Evolutionary conservation across 805 yeast genomes (phyloP).

Genomic region (Zygotorulaspora florentina): DNA sequence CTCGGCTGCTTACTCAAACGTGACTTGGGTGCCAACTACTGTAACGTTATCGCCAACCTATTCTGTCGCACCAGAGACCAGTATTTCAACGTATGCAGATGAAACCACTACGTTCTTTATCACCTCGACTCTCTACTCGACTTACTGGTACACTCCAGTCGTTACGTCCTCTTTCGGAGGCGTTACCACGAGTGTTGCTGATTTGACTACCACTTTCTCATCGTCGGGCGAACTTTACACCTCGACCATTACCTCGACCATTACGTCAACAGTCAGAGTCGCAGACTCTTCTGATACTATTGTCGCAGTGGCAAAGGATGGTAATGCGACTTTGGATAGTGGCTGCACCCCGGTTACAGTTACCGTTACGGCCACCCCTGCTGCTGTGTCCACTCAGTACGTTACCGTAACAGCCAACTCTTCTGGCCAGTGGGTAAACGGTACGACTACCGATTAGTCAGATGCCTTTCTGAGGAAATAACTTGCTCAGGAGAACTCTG

Average conservation of each 20-base stretch:
- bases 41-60: conserved; percentile 24
- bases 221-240: conserved; percentile 14
- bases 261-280: conserved; percentile 18
- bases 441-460: conserved; percentile 1
- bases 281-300: neutral
- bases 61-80: conserved; percentile 17
- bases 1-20: conserved; percentile 20
- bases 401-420: conserved; percentile 16
- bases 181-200: conserved; percentile 13
- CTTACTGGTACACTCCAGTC: conserved; percentile 20
- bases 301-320: neutral
- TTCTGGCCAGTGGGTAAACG: conserved; percentile 6
- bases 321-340: conserved; percentile 8
- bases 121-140: conserved; percentile 24
- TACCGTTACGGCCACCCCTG: conserved; percentile 11
- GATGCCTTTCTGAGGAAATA: neutral
- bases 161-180: conserved; percentile 14
- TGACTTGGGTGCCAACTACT: conserved; percentile 15
- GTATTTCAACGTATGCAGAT: conserved; percentile 21
- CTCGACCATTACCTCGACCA: conserved; percentile 25
- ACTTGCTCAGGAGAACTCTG: neutral
- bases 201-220: conserved; percentile 16
- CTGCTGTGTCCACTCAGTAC: conserved; percentile 9
- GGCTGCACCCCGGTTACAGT: conserved; percentile 18
- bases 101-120: conserved; percentile 26